Evolutionary conservation across 352 stramenopile species (phyloP), one percentile per base, ranked within the genome.

Genomic region (Globisporangium middletonii): DNA sequence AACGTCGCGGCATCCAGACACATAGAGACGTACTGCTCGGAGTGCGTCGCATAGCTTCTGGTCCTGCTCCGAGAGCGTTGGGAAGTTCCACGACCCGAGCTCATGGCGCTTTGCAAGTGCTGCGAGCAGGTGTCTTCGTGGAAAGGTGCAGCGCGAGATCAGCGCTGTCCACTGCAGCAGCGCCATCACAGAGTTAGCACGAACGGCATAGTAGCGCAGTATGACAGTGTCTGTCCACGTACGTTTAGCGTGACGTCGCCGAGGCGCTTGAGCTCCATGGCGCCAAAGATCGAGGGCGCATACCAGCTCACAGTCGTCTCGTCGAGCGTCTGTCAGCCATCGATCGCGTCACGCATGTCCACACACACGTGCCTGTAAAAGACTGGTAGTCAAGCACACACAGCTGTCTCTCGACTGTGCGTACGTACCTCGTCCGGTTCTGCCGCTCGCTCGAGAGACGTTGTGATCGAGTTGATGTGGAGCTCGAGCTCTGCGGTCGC

Each of bases 91-190:
- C 9, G 76, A 51, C 12, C 73, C 73, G 35, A 86, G 66, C 45
- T 89, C 79, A n/a, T 83, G 76, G 2, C 79, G 74, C 33, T 73
- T 71, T 7, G 61, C 53, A 3, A 89, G 50, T 19, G 67, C 64
- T 2, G 58, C 48, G 8, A 83, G 44, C 26, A 89, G 48, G 0
- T 41, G 37, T 23, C 68, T 51, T 8, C 60, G 59, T 4, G 64
- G 30, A 19, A 89, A 59, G 41, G 68, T 75, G 18, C 67, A 81
- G n/a, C 72, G 62, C 8, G 73, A 73, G 45, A 88, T 83, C 19
- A 86, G 50, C 12, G 68, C 63, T 30, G 58, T 11, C 69, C 75
- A 89, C 77, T 88, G 33, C 1, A 23, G 0, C 23, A 35, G 7
- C 23, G 43, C 0, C 12, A 45, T 9, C 7, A 28, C 27, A 35